Evolutionary conservation across 2,329 filamentous ascomycete genomes (phyloP).

Genomic region (Aspergillus oerlinghausenensis): DNA sequence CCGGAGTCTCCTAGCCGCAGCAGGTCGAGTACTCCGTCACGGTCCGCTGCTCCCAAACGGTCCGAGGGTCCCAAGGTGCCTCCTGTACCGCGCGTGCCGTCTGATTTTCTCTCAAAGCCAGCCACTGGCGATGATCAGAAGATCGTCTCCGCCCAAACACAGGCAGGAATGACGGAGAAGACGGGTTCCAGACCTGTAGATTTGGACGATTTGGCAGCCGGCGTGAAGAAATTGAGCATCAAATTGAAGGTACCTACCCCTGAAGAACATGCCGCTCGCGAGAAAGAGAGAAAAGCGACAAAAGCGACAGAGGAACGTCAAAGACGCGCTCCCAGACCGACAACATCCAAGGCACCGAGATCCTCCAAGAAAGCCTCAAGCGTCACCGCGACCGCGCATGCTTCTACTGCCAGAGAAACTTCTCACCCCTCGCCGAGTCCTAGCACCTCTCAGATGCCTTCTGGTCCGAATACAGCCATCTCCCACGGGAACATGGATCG

Average conservation of each 20-base stretch:
- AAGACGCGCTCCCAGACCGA: slow-evolving; percentile 22
- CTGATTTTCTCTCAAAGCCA: slow-evolving; percentile 25
- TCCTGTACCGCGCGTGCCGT: slow-evolving; percentile 40
- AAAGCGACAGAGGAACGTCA: slow-evolving; percentile 34
- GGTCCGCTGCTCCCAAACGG: slow-evolving; percentile 36
- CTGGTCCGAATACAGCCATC: background rate
- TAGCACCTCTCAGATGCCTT: slow-evolving; percentile 2
- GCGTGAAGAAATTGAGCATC: slow-evolving; percentile 51
- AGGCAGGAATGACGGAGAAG: slow-evolving; percentile 1
- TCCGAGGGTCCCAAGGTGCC: slow-evolving; percentile 34
- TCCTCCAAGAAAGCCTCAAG: slow-evolving; percentile 30
- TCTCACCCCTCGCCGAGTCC: slow-evolving; percentile 7
- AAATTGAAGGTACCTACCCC: slow-evolving; percentile 55
- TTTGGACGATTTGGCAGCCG: slow-evolving; percentile 49
- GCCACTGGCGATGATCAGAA: slow-evolving; percentile 11
- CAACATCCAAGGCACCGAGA: slow-evolving; percentile 15
- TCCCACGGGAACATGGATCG: background rate
- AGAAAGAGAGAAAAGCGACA: slow-evolving; percentile 43
- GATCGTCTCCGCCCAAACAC: background rate
- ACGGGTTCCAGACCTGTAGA: slow-evolving; percentile 24
- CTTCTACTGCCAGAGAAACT: slow-evolving; percentile 4
- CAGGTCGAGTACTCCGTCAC: slow-evolving; percentile 53
- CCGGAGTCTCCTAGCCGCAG: slow-evolving; percentile 49
- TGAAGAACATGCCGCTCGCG: slow-evolving; percentile 53
- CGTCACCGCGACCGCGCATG: slow-evolving; percentile 8